A percentile compares a stretch with the other conserved stretches of the same genome.
These are phyloP conservation scores for Triadica sebifera DNA, from an alignment of 345 rosid species.

Conservation along the genomic window DNA sequence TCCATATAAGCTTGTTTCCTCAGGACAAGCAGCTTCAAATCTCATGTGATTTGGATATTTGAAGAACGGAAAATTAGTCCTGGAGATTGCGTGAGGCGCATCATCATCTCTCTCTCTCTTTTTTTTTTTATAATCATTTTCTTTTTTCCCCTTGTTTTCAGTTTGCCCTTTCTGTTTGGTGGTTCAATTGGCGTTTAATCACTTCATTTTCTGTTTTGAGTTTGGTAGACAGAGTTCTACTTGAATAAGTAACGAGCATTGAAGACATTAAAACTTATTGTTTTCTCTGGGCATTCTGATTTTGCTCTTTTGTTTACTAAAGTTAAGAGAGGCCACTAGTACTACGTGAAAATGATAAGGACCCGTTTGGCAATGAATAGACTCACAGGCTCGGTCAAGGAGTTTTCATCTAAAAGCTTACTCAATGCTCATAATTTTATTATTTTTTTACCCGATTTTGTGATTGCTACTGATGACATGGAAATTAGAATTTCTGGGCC, in stretches of 20 bases:
- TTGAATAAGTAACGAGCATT: constrained; percentile 18
- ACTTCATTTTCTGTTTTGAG: constrained; percentile 10
- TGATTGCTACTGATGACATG: no score
- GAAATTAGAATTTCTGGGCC: no score
- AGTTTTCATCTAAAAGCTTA: no score
- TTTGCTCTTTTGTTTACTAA: no score
- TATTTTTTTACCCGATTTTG: no score
- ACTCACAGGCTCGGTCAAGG: no score
- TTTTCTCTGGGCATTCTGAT: not conserved
- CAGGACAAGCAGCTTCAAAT: not conserved
- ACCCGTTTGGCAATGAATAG: no score
- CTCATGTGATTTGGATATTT: constrained; percentile 43
- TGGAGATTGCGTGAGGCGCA: constrained; percentile 40
- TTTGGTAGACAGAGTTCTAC: not conserved
- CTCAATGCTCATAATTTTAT: no score
- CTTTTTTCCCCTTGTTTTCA: not conserved
- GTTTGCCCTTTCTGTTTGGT: constrained; percentile 6
- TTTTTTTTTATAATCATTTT: not conserved
- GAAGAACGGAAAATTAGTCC: constrained; percentile 64
- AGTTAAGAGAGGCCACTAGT: no score
- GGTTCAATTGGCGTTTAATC: constrained; percentile 22
- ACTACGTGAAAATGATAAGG: no score
- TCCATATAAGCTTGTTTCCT: constrained; percentile 38
- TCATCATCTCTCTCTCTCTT: not conserved
- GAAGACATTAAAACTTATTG: constrained; percentile 1